Percentiles rank a stretch among this genome's conserved stretches.
phyloP scores from a whole-genome alignment of 768 basidiomycete species.

The Pisolithus albus region DNA sequence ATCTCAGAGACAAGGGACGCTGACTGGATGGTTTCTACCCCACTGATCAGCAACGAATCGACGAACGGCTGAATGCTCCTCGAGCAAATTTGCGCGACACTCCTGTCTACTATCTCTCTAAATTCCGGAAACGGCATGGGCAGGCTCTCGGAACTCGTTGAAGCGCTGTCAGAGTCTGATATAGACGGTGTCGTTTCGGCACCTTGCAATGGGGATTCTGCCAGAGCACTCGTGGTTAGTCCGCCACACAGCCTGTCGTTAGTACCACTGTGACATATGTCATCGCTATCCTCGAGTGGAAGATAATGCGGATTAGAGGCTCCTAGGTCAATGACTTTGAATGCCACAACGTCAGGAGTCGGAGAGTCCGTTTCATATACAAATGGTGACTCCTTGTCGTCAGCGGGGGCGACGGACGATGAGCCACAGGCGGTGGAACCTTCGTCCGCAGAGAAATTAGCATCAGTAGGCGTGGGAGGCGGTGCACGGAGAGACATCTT shows the following conservation, averaged over 20 bases:
- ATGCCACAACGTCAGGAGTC: slow-evolving; percentile 1
- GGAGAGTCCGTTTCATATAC: slow-evolving; percentile 1
- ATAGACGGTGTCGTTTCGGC: not conserved
- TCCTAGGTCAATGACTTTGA: not conserved
- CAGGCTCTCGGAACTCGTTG: slow-evolving; percentile 1
- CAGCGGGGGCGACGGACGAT: not conserved
- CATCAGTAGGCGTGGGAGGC: slow-evolving; percentile 15
- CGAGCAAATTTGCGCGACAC: not conserved
- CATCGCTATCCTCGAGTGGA: not conserved
- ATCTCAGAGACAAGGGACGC: slow-evolving; percentile 1
- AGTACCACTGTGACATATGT: not conserved
- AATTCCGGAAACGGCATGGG: slow-evolving; percentile 8
- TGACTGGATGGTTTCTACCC: slow-evolving; percentile 1
- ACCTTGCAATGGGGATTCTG: not conserved
- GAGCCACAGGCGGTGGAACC: not conserved
- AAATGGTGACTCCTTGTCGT: slow-evolving; percentile 1
- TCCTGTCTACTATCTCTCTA: slow-evolving; percentile 1
- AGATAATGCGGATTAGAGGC: not conserved
- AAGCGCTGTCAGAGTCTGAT: slow-evolving; percentile 10
- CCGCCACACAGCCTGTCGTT: not conserved
- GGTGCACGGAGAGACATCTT: slow-evolving; percentile 7
- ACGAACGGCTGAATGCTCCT: slow-evolving; percentile 2
- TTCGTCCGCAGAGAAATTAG: slow-evolving; percentile 3
- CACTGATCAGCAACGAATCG: slow-evolving; percentile 2
- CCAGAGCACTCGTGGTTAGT: not conserved